Conservation (phyloP, 1,284 basidiomycete species). For the Marasmius tenuissimus region DNA sequence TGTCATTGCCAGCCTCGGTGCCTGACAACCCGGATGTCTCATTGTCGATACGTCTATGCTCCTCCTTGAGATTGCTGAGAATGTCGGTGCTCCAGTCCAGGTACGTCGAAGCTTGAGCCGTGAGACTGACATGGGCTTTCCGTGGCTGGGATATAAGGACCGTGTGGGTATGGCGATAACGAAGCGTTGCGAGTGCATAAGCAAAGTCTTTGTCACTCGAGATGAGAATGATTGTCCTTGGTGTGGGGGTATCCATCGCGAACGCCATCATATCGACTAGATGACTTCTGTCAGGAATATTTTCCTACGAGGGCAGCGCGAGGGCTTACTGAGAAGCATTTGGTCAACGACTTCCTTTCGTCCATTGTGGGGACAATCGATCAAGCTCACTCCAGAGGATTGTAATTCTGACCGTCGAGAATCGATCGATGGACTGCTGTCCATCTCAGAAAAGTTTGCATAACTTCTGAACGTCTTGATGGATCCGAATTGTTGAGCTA, state of each 20-base stretch:
- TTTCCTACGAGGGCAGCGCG: not conserved
- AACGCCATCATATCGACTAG: constrained; percentile 18
- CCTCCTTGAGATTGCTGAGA: not conserved
- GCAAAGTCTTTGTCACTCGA: constrained; percentile 23
- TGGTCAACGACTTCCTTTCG: constrained; percentile 42
- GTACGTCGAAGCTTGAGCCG: constrained; percentile 7
- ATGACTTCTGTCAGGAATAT: not conserved
- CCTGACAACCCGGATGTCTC: not conserved
- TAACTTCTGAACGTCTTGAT: constrained; percentile 55
- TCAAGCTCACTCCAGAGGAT: constrained; percentile 36
- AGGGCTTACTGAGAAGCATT: constrained; percentile 31
- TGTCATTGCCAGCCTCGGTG: not conserved
- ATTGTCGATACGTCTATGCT: not conserved
- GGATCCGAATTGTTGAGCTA: constrained; percentile 44
- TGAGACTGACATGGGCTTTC: constrained; percentile 11
- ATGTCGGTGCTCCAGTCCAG: constrained; percentile 10
- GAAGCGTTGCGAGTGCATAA: constrained; percentile 17
- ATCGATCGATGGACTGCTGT: constrained; percentile 15
- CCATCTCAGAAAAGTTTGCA: constrained; percentile 39
- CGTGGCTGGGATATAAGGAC: constrained; percentile 12
- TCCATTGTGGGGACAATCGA: constrained; percentile 45
- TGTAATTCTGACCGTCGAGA: constrained; percentile 38
- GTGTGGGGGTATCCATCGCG: constrained; percentile 21
- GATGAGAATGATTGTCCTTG: constrained; percentile 19
- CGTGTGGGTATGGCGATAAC: constrained; percentile 15